Base-by-base conservation (phyloP, 1,139 yeast species). In the Suhomyces chickasaworum region DNA sequence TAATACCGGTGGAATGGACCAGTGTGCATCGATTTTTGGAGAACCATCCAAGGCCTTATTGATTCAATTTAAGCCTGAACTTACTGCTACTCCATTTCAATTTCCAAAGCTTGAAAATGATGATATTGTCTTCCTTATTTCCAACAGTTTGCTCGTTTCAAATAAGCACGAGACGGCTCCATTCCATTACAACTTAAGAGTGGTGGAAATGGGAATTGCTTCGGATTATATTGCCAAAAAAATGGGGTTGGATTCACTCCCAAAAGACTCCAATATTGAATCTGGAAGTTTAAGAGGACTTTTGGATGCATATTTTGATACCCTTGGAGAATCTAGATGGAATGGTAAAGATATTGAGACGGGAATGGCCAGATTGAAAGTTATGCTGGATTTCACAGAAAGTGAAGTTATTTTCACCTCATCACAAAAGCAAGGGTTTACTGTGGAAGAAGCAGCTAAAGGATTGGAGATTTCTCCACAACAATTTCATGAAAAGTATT, bases 1-100 rank as follows among this genome's bases (percentile, higher is more conserved):
- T 45, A 84, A 83, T 60, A 81, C 84, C 37, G 91, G 91, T 20
- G 91, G 91, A 37, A 80, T 85, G 87, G 91, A 85, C 61, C 91
- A 85, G 65, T 77, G 86, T 51, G 90, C 91, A 3, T 79, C 86
- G 2, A 75, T 85, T 20, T 84, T 78, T 55, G 90, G 90, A n/a
- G 81, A 78, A 55, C 69, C 65, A 37, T 75, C 73, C 49, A 80
- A 84, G 54, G 86, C 86, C 1, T 63, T 85, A 50, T 74, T 79
- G 53, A 82, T 85, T 37, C 80, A 80, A 51, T 85, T 84, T 65
- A 75, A 76, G 51, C 91, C 91, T 2, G 64, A 72, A 48, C 69
- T 85, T 44, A 68, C 65, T 34, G 89, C 82, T 12, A 68, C 73
- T 35, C 79, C 87, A n/a, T 74, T 81, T 58, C 64, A 69, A 39